Conservation (phyloP, 805 yeast genomes). For the Candida wancherniae region DNA sequence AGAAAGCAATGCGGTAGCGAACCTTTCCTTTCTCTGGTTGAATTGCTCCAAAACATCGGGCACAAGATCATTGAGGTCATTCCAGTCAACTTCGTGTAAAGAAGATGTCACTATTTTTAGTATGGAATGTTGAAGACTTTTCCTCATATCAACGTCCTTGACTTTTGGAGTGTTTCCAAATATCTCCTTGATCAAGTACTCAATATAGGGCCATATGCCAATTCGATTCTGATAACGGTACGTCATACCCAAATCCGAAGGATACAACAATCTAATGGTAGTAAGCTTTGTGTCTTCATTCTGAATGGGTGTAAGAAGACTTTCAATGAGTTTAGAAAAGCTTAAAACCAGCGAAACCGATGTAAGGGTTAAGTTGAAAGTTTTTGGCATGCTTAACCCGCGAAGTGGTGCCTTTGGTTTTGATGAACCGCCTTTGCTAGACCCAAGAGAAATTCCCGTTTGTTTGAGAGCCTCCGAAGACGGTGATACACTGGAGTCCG, state of each 20-base stretch:
- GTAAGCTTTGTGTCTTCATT: slow-evolving; percentile 18
- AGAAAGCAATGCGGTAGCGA: slow-evolving; percentile 19
- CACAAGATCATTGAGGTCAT: slow-evolving; percentile 46
- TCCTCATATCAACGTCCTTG: slow-evolving; percentile 26
- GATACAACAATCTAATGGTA: slow-evolving; percentile 42
- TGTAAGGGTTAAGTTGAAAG: slow-evolving; percentile 39
- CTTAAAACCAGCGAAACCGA: slow-evolving; percentile 57
- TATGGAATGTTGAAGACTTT: slow-evolving; percentile 49
- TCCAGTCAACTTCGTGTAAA: slow-evolving; percentile 35
- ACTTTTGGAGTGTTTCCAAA: slow-evolving; percentile 49
- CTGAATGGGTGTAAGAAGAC: slow-evolving; percentile 28
- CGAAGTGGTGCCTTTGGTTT: slow-evolving; percentile 7
- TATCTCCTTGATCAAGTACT: slow-evolving; percentile 63
- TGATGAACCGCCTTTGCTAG: slow-evolving; percentile 7
- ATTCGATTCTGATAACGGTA: slow-evolving; percentile 44
- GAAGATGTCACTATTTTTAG: slow-evolving; percentile 46
- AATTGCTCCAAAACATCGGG: slow-evolving; percentile 38
- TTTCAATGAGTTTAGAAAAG: slow-evolving; percentile 51
- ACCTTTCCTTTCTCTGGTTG: slow-evolving; percentile 16
- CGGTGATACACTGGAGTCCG: slow-evolving; percentile 10
- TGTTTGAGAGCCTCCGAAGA: slow-evolving; percentile 18
- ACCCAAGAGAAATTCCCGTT: slow-evolving; percentile 10
- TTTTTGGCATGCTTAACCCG: slow-evolving; percentile 9
- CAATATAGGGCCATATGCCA: slow-evolving; percentile 79
- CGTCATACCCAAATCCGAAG: slow-evolving; percentile 55